phyloP scores from a whole-genome alignment of 2,329 filamentous ascomycete species.

The Ophiostoma pallidulum region DNA sequence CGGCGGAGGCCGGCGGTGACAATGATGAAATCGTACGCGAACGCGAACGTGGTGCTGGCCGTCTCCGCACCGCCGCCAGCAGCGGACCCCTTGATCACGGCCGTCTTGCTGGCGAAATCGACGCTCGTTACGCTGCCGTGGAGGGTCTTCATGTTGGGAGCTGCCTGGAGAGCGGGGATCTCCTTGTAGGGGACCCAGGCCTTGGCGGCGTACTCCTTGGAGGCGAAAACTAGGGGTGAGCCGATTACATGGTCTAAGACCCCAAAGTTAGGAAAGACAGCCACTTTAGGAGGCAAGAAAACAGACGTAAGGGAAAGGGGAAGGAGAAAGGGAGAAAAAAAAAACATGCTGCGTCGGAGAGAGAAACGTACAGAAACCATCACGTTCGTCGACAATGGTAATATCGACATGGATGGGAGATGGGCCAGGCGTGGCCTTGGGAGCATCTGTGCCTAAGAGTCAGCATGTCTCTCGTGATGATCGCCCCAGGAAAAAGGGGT shows the following conservation, averaged over 20 bases:
- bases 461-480: not conserved
- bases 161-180: constrained; percentile 51
- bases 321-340: not conserved
- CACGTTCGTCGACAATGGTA: constrained; percentile 68
- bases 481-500: not conserved
- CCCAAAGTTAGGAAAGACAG: constrained; percentile 8
- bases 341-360: no score
- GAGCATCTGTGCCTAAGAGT: not conserved
- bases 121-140: constrained; percentile 56
- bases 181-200: constrained; percentile 63
- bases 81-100: constrained; percentile 42
- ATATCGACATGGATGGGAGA: constrained; percentile 51
- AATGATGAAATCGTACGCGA: constrained; percentile 66
- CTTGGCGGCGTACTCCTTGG: constrained; percentile 51
- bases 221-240: constrained; percentile 61
- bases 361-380: constrained; percentile 59
- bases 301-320: no score
- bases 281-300: no score
- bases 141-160: constrained; percentile 51
- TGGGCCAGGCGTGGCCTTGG: not conserved
- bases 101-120: constrained; percentile 49
- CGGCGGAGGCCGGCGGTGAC: constrained; percentile 61
- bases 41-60: constrained; percentile 25
- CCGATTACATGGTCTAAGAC: constrained; percentile 64
- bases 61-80: constrained; percentile 24